These are phyloP conservation scores for Polyporus tsugae DNA, from an alignment of 1,284 basidiomycete genomes.

Conservation along the genomic window DNA sequence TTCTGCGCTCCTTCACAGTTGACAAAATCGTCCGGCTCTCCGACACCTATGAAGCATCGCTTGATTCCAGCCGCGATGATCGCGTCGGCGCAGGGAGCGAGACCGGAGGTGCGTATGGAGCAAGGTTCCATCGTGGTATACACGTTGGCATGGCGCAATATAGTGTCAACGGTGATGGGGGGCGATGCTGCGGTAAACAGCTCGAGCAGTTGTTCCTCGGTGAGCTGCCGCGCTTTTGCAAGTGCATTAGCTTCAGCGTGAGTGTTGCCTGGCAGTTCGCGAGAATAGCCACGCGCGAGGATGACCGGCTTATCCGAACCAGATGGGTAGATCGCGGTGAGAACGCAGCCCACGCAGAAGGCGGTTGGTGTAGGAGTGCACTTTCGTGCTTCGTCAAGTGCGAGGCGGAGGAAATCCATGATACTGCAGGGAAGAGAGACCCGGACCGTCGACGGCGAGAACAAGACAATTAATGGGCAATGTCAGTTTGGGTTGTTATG, in stretches of 20 bases:
- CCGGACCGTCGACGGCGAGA: no score
- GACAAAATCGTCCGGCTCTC: constrained; percentile 96
- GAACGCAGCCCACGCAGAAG: constrained; percentile 94
- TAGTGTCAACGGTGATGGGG: constrained; percentile 42
- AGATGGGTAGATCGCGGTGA: constrained; percentile 61
- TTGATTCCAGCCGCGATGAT: constrained; percentile 78
- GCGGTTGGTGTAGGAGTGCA: constrained; percentile 81
- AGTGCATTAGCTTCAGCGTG: constrained; percentile 98
- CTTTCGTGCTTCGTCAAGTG: constrained; percentile 78
- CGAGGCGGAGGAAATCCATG: constrained; percentile 62
- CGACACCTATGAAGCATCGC: constrained; percentile 89
- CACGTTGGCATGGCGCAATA: constrained; percentile 72
- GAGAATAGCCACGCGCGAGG: constrained; percentile 87
- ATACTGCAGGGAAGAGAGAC: background rate
- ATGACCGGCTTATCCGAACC: constrained; percentile 53
- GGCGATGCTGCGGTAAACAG: constrained; percentile 51
- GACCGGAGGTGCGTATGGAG: constrained; percentile 88
- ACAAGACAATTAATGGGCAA: background rate
- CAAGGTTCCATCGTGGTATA: constrained; percentile 99
- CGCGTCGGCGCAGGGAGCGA: constrained; percentile 88
- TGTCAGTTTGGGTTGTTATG: no score
- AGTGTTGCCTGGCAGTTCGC: constrained; percentile 95
- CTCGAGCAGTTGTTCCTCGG: constrained; percentile 49
- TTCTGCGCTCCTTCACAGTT: constrained; percentile 88
- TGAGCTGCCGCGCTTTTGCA: constrained; percentile 68